phyloP scores from a whole-genome alignment of 208 protist species.

The Herpetomonas tarakana region DNA sequence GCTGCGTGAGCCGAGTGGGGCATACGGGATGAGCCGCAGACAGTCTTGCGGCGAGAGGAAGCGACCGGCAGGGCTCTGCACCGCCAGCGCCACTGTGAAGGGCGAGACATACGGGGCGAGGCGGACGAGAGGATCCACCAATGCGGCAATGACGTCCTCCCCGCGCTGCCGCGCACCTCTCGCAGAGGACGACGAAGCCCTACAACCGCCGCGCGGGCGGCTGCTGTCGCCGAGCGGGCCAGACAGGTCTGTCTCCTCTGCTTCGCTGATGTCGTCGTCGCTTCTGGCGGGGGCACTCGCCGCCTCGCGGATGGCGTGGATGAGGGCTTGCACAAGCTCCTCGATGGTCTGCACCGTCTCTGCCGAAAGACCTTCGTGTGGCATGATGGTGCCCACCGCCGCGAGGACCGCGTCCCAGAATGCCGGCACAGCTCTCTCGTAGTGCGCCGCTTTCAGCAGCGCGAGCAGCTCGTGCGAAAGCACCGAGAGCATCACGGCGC shows the following conservation, averaged over 20 bases:
- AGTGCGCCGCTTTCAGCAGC: conserved; percentile 16
- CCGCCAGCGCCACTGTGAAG: conserved; percentile 35
- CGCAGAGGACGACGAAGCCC: too few species aligned
- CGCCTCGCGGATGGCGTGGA: background rate
- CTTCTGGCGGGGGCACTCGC: background rate
- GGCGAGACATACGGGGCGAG: conserved; percentile 50
- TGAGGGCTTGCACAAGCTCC: conserved; percentile 9
- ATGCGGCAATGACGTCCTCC: conserved; percentile 10
- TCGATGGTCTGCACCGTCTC: conserved; percentile 6
- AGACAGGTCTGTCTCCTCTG: background rate
- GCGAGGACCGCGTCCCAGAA: conserved; percentile 53
- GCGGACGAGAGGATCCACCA: conserved; percentile 27
- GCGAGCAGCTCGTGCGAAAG: conserved; percentile 44
- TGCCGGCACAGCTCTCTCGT: background rate
- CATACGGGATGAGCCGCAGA: conserved; percentile 54
- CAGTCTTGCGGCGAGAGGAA: conserved; percentile 46
- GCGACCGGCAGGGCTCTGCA: conserved; percentile 37
- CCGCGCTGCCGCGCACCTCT: too few species aligned
- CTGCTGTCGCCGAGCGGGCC: background rate
- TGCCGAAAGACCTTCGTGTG: conserved; percentile 1
- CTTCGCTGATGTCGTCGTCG: too few species aligned
- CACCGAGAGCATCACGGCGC: conserved; percentile 41
- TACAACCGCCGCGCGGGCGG: too few species aligned
- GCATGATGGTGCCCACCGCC: conserved; percentile 12
- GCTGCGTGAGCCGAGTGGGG: conserved; percentile 38